Evolutionary conservation across 2,329 filamentous ascomycete species (phyloP).

Genomic region (Neopestalotiopsis sp.): DNA sequence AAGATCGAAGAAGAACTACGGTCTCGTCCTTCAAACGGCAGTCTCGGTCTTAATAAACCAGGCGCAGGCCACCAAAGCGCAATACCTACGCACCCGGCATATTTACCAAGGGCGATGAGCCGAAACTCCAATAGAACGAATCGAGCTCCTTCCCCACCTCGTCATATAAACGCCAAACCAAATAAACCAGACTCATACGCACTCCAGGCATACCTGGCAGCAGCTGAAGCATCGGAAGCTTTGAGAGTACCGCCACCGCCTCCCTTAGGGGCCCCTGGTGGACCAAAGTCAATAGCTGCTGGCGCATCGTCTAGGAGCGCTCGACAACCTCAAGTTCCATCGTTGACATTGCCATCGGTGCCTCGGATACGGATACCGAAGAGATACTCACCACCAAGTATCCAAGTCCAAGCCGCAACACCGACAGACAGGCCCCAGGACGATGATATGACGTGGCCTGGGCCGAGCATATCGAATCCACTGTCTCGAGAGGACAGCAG

Average conservation of each 20-base stretch:
- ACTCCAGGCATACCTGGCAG: slow-evolving; percentile 41
- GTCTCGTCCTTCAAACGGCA: slow-evolving; percentile 27
- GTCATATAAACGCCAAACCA: slow-evolving; percentile 17
- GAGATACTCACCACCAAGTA: slow-evolving; percentile 44
- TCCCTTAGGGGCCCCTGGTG: slow-evolving; percentile 19
- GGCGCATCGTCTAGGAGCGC: slow-evolving; percentile 4
- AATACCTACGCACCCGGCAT: slow-evolving; percentile 55
- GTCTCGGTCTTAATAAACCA: slow-evolving; percentile 32
- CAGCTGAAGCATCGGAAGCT: slow-evolving; percentile 30
- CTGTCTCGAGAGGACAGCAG: too few relatives aligned
- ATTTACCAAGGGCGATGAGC: slow-evolving; percentile 45
- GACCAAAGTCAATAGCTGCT: neutral
- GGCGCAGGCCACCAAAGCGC: slow-evolving; percentile 32
- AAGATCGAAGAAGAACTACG: slow-evolving; percentile 38
- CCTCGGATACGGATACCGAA: slow-evolving; percentile 45
- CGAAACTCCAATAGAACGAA: slow-evolving; percentile 27
- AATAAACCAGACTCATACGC: slow-evolving; percentile 39
- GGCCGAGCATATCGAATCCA: too few relatives aligned
- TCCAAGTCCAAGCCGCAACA: slow-evolving; percentile 36
- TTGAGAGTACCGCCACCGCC: slow-evolving; percentile 25
- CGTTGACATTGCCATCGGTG: slow-evolving; percentile 43
- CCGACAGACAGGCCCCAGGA: slow-evolving; percentile 18
- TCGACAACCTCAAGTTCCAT: slow-evolving; percentile 35
- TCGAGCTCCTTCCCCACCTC: slow-evolving; percentile 23
- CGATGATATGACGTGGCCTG: too few relatives aligned